Percentiles rank a stretch among this genome's conserved stretches.
Evolutionary conservation across 1,284 basidiomycete genomes (phyloP).

Genomic region (Mrakiaceae sp.): DNA sequence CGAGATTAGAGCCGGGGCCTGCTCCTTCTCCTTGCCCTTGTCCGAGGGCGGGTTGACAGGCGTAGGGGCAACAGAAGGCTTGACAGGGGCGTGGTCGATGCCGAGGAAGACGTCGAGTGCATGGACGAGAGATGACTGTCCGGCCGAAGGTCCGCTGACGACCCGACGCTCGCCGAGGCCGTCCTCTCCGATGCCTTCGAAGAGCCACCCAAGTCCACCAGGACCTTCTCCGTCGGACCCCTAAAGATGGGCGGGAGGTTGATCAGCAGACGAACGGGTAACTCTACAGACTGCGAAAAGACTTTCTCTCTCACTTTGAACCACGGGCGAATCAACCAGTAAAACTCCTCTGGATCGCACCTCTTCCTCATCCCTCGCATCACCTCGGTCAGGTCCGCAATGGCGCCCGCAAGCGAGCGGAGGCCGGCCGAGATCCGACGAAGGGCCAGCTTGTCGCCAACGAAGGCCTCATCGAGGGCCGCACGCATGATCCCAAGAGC

Average conservation of each 20-base stretch:
- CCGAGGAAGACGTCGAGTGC: conserved; percentile 82
- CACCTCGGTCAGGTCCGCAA: conserved; percentile 52
- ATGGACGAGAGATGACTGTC: conserved; percentile 80
- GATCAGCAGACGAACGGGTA: too few relatives aligned
- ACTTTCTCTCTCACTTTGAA: conserved; percentile 41
- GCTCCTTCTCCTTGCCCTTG: too few relatives aligned
- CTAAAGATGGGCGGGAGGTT: neutral
- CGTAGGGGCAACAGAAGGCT: conserved; percentile 8
- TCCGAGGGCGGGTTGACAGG: conserved; percentile 5
- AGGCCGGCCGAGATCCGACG: conserved; percentile 65
- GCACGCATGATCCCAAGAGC: conserved; percentile 76
- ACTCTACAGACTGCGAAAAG: too few relatives aligned
- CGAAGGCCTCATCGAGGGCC: conserved; percentile 84
- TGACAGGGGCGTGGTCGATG: conserved; percentile 48
- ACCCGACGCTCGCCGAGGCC: conserved; percentile 42
- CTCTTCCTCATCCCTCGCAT: conserved; percentile 56
- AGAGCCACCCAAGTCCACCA: conserved; percentile 58
- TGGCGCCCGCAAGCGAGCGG: conserved; percentile 49
- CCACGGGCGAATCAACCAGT: conserved; percentile 80
- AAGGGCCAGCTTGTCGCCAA: conserved; percentile 66
- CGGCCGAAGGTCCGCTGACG: conserved; percentile 79
- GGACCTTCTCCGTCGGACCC: conserved; percentile 61
- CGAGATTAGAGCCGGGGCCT: conserved; percentile 49
- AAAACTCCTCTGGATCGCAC: conserved; percentile 71
- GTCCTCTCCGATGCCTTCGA: conserved; percentile 55